phyloP scores from a whole-genome alignment of 768 basidiomycete genomes.

The Lentinus tigrinus region DNA sequence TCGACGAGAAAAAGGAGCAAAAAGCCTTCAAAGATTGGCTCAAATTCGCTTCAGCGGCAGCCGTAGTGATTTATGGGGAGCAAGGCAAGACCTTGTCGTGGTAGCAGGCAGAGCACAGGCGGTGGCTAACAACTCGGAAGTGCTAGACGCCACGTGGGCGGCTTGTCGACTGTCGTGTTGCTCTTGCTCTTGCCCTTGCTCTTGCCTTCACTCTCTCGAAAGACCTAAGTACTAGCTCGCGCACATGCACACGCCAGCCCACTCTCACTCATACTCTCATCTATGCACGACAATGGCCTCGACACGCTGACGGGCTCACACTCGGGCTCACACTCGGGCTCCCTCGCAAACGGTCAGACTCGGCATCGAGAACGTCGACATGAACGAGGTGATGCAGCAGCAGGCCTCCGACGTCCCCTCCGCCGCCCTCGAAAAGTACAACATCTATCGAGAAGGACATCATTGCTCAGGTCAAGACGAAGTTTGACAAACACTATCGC shows the following conservation, averaged over 20 bases:
- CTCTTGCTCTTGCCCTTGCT: too few species aligned
- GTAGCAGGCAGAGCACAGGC: neutral
- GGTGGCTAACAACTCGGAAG: neutral
- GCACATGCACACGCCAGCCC: too few species aligned
- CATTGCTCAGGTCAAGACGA: conserved; percentile 97
- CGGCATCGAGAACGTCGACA: conserved; percentile 92
- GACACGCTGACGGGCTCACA: conserved; percentile 59
- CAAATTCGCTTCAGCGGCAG: too few species aligned
- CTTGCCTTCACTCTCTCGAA: neutral
- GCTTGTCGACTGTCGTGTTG: too few species aligned
- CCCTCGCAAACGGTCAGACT: conserved; percentile 40
- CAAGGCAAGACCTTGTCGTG: too few species aligned
- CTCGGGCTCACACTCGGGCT: conserved; percentile 45
- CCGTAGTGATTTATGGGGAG: too few species aligned
- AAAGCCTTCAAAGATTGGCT: too few species aligned
- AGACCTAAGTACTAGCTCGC: too few species aligned
- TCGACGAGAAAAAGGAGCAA: too few species aligned
- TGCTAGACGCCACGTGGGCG: too few species aligned
- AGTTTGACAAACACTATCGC: conserved; percentile 90
- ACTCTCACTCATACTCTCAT: too few species aligned
- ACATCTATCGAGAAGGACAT: conserved; percentile 98
- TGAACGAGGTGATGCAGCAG: conserved; percentile 96
- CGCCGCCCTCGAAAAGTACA: conserved; percentile 84
- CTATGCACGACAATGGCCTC: conserved; percentile 30
- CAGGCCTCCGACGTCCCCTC: conserved; percentile 87